Evolutionary conservation across 305 asterid genomes (phyloP).

Genomic region (Coffea humblotiana): DNA sequence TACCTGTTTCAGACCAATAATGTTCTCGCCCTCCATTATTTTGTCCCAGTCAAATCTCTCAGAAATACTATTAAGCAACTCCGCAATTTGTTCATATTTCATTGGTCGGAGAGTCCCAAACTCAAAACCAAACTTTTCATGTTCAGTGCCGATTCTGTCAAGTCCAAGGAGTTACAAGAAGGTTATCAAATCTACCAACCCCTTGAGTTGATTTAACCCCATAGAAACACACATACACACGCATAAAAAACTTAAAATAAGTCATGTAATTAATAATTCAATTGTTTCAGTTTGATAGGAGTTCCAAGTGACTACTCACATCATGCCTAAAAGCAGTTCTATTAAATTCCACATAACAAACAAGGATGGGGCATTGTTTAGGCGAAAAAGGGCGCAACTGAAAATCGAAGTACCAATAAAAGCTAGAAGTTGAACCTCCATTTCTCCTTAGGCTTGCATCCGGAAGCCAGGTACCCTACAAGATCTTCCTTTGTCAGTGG

Average conservation of each 20-base stretch:
- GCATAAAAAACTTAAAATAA: conserved; percentile 2
- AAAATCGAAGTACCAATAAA: conserved; percentile 35
- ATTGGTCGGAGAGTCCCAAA: conserved; percentile 65
- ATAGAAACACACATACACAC: background rate
- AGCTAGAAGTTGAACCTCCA: conserved; percentile 79
- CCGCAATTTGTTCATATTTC: conserved; percentile 87
- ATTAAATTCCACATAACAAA: background rate
- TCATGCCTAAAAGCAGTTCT: background rate
- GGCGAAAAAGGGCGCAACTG: conserved; percentile 14
- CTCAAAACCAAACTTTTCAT: conserved; percentile 94
- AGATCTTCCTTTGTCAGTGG: conserved; percentile 87
- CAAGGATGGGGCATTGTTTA: background rate
- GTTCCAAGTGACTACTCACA: background rate
- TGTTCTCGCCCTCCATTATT: conserved; percentile 82
- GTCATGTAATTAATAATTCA: background rate
- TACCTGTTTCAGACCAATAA: conserved; percentile 96
- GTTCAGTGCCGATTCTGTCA: conserved; percentile 95
- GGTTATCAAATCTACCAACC: conserved; percentile 5
- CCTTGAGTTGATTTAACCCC: conserved; percentile 2
- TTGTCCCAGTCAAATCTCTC: conserved; percentile 98
- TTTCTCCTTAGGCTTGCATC: conserved; percentile 90
- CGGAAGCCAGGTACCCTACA: conserved; percentile 72
- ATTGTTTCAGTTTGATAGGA: background rate
- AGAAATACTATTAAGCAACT: conserved; percentile 74
- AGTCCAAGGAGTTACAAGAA: conserved; percentile 22